Conservation (phyloP, 768 basidiomycete species). For the Agaricus blazei region DNA sequence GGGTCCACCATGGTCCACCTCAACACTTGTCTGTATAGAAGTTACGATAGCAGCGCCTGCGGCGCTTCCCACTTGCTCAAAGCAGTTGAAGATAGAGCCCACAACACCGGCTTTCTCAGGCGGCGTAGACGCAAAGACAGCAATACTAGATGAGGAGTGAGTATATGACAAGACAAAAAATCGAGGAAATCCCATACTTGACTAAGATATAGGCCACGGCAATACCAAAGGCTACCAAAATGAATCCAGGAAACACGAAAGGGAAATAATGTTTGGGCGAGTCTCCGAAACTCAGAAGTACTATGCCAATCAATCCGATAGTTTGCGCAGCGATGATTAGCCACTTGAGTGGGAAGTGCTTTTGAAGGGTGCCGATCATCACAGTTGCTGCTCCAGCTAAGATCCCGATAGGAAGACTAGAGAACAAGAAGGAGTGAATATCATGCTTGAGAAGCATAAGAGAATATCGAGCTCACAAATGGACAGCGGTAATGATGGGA, state of each 20-base stretch:
- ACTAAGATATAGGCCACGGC: conserved; percentile 30
- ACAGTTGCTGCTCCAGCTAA: conserved; percentile 26
- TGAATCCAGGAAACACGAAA: conserved; percentile 40
- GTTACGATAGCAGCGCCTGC: conserved; percentile 41
- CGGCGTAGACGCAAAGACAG: conserved; percentile 41
- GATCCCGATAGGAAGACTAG: conserved; percentile 34
- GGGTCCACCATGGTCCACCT: background rate
- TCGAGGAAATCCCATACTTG: conserved; percentile 16
- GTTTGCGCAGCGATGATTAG: conserved; percentile 35
- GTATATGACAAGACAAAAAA: conserved; percentile 25
- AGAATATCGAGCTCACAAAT: conserved; percentile 20
- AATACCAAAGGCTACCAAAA: conserved; percentile 37
- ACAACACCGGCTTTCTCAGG: conserved; percentile 42
- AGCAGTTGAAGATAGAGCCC: conserved; percentile 48
- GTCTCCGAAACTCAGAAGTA: conserved; percentile 34
- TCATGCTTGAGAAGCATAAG: background rate
- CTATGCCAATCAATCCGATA: conserved; percentile 28
- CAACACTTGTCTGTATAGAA: conserved; percentile 38
- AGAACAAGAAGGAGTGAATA: background rate
- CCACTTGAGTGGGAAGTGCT: conserved; percentile 31
- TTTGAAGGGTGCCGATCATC: conserved; percentile 28
- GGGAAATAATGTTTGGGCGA: conserved; percentile 36
- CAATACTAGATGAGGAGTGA: conserved; percentile 26
- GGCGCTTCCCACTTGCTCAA: conserved; percentile 44
- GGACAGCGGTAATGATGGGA: conserved; percentile 30